A percentile compares a stretch with the other conserved stretches of the same genome.
phyloP scores from a whole-genome alignment of 202 grass and related monocot species.

The Setaria italica region DNA sequence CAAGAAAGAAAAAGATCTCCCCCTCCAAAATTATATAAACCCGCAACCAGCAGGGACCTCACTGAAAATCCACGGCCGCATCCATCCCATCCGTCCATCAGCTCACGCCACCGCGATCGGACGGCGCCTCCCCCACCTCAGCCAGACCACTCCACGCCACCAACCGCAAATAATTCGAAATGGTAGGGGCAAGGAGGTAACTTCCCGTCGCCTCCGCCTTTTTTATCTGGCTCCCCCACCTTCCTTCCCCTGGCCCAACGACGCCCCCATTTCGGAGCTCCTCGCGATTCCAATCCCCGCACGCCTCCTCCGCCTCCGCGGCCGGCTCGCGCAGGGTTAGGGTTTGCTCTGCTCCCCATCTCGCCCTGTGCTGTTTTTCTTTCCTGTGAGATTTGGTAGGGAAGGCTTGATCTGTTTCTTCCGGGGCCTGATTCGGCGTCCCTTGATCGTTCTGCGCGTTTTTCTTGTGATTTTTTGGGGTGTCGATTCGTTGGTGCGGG shows the following conservation, averaged over 20 bases:
- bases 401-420: conserved; percentile 33
- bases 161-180: neutral
- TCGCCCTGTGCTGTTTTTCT: neutral
- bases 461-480: neutral
- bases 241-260: conserved; percentile 32
- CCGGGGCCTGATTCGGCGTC: conserved; percentile 25
- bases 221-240: conserved; percentile 54
- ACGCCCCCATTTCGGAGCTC: conserved; percentile 54
- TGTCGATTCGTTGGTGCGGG: neutral
- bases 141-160: neutral
- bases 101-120: neutral
- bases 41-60: neutral
- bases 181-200: conserved; percentile 30
- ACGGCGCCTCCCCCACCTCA: neutral
- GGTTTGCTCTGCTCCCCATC: conserved; percentile 34
- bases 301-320: conserved; percentile 45
- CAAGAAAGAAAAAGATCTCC: conserved; percentile 39
- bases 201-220: conserved; percentile 17
- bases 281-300: conserved; percentile 57
- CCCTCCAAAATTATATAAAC: neutral
- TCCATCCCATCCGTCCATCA: conserved; percentile 26
- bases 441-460: conserved; percentile 21
- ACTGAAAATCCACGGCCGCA: neutral
- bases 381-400: neutral
- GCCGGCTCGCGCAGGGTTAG: conserved; percentile 53